Percentiles rank a stretch among this genome's conserved stretches.
Evolutionary conservation across 2,329 filamentous ascomycete genomes (phyloP).

Genomic region (Fusarium neocosmosporiellum): DNA sequence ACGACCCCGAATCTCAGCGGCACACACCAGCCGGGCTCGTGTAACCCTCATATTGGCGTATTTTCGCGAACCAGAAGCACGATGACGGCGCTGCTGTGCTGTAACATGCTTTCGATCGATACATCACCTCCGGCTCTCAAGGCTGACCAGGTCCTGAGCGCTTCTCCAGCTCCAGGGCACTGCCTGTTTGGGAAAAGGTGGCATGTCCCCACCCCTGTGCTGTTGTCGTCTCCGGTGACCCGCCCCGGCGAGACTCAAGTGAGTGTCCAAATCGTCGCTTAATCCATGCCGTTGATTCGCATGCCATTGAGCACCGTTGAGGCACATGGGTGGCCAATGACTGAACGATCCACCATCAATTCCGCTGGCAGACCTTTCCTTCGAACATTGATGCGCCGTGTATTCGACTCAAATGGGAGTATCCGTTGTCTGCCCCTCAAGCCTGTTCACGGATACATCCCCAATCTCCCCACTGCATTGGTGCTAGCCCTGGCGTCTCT

Average conservation of each 20-base stretch:
- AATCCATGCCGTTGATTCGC: slow-evolving; percentile 43
- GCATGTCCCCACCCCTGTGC: slow-evolving; percentile 22
- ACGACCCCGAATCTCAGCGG: neutral
- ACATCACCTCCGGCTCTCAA: slow-evolving; percentile 20
- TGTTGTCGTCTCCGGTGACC: slow-evolving; percentile 41
- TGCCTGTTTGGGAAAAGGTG: slow-evolving; percentile 36
- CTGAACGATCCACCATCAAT: slow-evolving; percentile 8
- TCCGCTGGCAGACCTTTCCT: slow-evolving; percentile 13
- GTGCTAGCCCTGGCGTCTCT: slow-evolving; percentile 25
- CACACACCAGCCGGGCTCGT: slow-evolving; percentile 10
- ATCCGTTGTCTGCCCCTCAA: slow-evolving; percentile 11
- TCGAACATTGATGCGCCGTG: neutral
- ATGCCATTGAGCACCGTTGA: slow-evolving; percentile 23
- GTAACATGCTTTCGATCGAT: slow-evolving; percentile 18
- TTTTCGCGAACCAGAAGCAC: slow-evolving; percentile 28
- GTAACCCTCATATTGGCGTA: slow-evolving; percentile 30
- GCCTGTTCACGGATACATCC: slow-evolving; percentile 15
- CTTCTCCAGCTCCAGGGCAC: slow-evolving; percentile 21
- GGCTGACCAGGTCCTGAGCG: slow-evolving; percentile 1
- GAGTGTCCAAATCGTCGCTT: slow-evolving; percentile 38
- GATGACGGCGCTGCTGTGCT: slow-evolving; percentile 28
- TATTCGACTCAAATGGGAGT: slow-evolving; percentile 8
- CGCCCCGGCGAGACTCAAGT: slow-evolving; percentile 32
- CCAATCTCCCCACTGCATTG: slow-evolving; percentile 27
- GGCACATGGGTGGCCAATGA: slow-evolving; percentile 14